phyloP scores from a whole-genome alignment of 2,329 filamentous ascomycete genomes.

The Alternaria burnsii region DNA sequence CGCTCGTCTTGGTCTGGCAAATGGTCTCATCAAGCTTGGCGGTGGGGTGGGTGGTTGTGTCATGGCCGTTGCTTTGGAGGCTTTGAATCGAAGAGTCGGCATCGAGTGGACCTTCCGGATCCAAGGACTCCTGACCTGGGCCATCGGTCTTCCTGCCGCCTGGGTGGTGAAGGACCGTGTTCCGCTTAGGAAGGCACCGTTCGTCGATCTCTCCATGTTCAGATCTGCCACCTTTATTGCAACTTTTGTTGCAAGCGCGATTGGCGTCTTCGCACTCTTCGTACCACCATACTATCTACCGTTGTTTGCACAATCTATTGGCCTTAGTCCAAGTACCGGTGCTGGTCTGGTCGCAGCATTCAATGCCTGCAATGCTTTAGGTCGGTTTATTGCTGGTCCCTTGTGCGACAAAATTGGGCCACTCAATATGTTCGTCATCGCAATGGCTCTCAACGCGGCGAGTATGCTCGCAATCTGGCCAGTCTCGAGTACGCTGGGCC shows the following conservation, averaged over 20 bases:
- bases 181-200: constrained; percentile 27
- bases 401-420: constrained; percentile 43
- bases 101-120: constrained; percentile 45
- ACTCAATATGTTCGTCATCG: constrained; percentile 43
- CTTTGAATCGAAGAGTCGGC: constrained; percentile 35
- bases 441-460: constrained; percentile 35
- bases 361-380: constrained; percentile 42
- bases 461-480: constrained; percentile 47
- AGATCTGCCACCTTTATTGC: constrained; percentile 31
- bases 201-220: constrained; percentile 40
- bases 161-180: constrained; percentile 39
- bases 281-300: constrained; percentile 44
- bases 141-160: constrained; percentile 36
- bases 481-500: constrained; percentile 33
- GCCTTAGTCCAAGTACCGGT: constrained; percentile 35
- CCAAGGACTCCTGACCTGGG: constrained; percentile 36
- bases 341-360: constrained; percentile 39
- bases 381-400: constrained; percentile 36
- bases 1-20: constrained; percentile 39
- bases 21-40: constrained; percentile 42
- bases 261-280: constrained; percentile 41
- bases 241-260: constrained; percentile 33
- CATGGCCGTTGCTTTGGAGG: constrained; percentile 37
- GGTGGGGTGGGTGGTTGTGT: constrained; percentile 41
- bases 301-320: constrained; percentile 39